Conservation (phyloP, 306 rosid species). For the Nissolia schottii region DNA sequence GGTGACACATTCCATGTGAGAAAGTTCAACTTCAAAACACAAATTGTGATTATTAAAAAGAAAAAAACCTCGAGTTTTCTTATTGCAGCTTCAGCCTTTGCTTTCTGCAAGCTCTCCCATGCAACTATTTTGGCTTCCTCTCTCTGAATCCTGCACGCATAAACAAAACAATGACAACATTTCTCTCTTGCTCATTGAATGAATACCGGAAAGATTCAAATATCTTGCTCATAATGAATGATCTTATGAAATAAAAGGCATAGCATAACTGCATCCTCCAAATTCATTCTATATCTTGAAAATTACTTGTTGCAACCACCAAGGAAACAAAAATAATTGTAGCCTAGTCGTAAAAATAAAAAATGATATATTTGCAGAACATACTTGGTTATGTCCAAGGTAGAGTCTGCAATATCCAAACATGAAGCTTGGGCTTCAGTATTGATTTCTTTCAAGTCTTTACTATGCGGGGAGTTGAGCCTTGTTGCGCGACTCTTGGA, state of each 20-base stretch:
- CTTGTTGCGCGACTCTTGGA: slow-evolving; percentile 35
- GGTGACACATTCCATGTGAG: background rate
- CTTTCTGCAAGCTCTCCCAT: slow-evolving; percentile 89
- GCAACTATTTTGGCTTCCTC: slow-evolving; percentile 88
- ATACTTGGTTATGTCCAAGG: slow-evolving; percentile 56
- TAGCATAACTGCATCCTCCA: background rate
- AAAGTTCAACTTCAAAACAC: background rate
- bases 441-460: slow-evolving; percentile 30
- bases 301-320: background rate
- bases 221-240: background rate
- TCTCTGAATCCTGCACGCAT: slow-evolving; percentile 49
- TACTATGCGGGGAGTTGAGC: slow-evolving; percentile 19
- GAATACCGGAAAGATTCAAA: background rate
- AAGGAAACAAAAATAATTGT: background rate
- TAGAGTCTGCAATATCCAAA: slow-evolving; percentile 52
- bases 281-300: background rate
- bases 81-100: slow-evolving; percentile 84
- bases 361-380: background rate
- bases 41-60: background rate
- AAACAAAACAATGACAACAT: background rate
- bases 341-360: background rate
- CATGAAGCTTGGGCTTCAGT: slow-evolving; percentile 36
- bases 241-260: background rate
- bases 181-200: background rate
- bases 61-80: slow-evolving; percentile 72